Evolutionary conservation across 2,329 filamentous ascomycete species (phyloP).

Genomic region (Alternaria conjuncta): DNA sequence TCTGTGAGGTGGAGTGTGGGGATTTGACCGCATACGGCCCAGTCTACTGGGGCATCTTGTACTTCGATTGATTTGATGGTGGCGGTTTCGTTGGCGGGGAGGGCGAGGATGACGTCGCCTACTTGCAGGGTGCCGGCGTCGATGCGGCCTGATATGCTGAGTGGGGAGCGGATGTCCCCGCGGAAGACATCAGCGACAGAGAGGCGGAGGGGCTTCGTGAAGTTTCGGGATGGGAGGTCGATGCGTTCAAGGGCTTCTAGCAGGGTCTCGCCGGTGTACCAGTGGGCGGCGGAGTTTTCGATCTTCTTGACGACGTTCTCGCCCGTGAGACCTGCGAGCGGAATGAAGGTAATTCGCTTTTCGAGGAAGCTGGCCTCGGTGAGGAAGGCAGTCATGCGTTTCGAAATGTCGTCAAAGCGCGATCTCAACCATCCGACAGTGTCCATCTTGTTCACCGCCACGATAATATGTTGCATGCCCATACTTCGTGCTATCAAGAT

Average conservation of each 20-base stretch:
- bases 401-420: constrained; percentile 82
- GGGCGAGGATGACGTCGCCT: constrained; percentile 78
- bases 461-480: constrained; percentile 84
- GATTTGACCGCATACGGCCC: constrained; percentile 92
- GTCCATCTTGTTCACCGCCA: constrained; percentile 96
- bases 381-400: constrained; percentile 84
- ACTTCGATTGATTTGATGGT: constrained; percentile 82
- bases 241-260: constrained; percentile 86
- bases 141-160: constrained; percentile 85
- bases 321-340: constrained; percentile 86
- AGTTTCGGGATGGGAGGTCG: constrained; percentile 71
- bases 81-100: constrained; percentile 82
- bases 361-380: constrained; percentile 79
- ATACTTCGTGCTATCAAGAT: constrained; percentile 88
- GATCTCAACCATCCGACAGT: constrained; percentile 81
- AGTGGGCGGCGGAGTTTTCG: constrained; percentile 61
- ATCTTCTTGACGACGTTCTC: constrained; percentile 77
- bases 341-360: constrained; percentile 85
- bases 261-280: constrained; percentile 82
- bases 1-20: constrained; percentile 81
- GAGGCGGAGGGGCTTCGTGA: constrained; percentile 82
- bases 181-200: constrained; percentile 88
- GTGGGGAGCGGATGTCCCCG: constrained; percentile 76
- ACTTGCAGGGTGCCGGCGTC: constrained; percentile 84
- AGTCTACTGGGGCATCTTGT: constrained; percentile 75